Evolutionary conservation across 148 eudicot genomes (phyloP).

Genomic region (Silene uniflora): DNA sequence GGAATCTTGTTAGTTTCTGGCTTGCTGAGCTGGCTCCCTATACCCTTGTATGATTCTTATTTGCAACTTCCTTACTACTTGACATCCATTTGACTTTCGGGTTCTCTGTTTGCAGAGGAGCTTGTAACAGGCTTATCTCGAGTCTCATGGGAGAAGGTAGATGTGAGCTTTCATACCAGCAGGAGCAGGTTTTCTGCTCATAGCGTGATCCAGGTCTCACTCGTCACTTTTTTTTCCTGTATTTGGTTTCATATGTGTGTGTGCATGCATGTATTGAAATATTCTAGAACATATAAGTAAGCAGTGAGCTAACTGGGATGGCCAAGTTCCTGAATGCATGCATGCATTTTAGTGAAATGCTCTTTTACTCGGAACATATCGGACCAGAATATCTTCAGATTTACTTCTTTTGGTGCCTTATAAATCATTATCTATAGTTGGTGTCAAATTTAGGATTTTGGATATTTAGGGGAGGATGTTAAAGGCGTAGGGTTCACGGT

Average conservation of each 20-base stretch:
- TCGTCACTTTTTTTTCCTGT: background rate
- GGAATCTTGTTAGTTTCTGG: background rate
- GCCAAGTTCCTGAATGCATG: background rate
- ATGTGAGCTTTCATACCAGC: constrained; percentile 92
- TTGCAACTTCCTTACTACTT: background rate
- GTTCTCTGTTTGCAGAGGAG: constrained; percentile 54
- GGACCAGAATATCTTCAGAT: background rate
- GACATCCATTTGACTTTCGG: background rate
- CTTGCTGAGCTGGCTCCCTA: background rate
- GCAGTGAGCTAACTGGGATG: background rate
- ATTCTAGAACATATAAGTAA: background rate
- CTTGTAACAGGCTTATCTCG: constrained; percentile 73
- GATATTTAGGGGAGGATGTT: background rate
- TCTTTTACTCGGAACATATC: background rate
- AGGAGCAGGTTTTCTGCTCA: constrained; percentile 73
- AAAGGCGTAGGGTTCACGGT: background rate
- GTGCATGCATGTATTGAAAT: background rate
- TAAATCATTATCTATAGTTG: background rate
- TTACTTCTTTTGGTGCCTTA: background rate
- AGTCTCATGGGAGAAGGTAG: constrained; percentile 94
- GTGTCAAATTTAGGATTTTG: background rate
- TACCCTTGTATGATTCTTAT: background rate
- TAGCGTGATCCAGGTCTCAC: constrained; percentile 82
- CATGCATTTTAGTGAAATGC: background rate
- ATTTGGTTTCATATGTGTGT: background rate